These are phyloP conservation scores for Coemansia interrupta DNA, from an alignment of 192 early-diverging fungal species.

Conservation along the genomic window DNA sequence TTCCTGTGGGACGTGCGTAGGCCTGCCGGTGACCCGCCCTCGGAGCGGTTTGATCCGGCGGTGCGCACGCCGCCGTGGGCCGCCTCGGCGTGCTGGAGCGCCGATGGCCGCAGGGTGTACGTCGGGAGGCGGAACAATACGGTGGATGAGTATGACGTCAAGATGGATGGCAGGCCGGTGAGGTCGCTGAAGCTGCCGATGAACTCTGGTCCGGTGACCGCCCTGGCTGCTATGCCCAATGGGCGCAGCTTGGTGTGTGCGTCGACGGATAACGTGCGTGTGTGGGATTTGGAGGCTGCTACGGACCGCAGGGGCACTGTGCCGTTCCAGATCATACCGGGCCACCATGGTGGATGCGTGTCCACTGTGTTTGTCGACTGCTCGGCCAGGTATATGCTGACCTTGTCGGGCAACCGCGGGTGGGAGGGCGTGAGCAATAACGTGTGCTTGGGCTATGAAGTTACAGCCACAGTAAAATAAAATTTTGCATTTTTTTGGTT, in stretches of 20 bases:
- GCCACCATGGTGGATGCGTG: slow-evolving; percentile 85
- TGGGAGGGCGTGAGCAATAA: slow-evolving; percentile 91
- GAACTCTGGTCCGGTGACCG: slow-evolving; percentile 84
- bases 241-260: slow-evolving; percentile 79
- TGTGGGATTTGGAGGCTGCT: slow-evolving; percentile 74
- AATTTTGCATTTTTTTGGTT: not conserved
- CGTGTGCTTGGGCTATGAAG: slow-evolving; percentile 79
- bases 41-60: slow-evolving; percentile 54
- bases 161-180: slow-evolving; percentile 56
- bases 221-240: slow-evolving; percentile 74
- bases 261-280: slow-evolving; percentile 86
- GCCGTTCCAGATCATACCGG: slow-evolving; percentile 91
- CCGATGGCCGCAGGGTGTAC: slow-evolving; percentile 76
- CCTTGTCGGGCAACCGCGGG: slow-evolving; percentile 88
- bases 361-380: slow-evolving; percentile 68
- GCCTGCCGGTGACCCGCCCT: slow-evolving; percentile 1
- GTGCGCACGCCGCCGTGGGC: slow-evolving; percentile 73
- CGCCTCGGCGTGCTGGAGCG: slow-evolving; percentile 74
- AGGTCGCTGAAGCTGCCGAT: slow-evolving; percentile 77
- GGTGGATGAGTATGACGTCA: slow-evolving; percentile 88
- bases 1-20: slow-evolving; percentile 66
- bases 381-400: slow-evolving; percentile 78
- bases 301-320: slow-evolving; percentile 52
- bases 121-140: slow-evolving; percentile 85
- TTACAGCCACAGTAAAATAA: slow-evolving; percentile 27